phyloP scores from a whole-genome alignment of 2,329 filamentous ascomycete genomes.

The Grosmannia serpens region DNA sequence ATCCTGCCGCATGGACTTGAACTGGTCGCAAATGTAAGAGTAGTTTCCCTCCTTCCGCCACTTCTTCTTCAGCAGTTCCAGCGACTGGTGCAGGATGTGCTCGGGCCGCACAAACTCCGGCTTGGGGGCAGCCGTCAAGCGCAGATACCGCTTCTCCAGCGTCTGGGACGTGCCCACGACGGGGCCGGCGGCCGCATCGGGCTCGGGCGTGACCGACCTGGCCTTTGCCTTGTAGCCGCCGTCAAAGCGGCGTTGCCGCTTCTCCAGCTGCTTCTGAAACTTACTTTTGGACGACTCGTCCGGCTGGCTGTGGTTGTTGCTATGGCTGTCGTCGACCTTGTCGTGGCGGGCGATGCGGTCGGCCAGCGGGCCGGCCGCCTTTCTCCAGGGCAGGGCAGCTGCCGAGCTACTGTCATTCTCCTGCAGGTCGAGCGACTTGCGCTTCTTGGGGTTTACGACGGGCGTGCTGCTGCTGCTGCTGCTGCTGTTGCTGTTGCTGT shows the following conservation, averaged over 20 bases:
- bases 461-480: slow-evolving; percentile 6
- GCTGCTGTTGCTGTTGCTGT: too few relatives aligned
- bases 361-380: slow-evolving; percentile 48
- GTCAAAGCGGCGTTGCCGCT: slow-evolving; percentile 80
- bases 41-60: slow-evolving; percentile 94
- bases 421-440: slow-evolving; percentile 62
- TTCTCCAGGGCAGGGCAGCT: slow-evolving; percentile 61
- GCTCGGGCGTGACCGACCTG: slow-evolving; percentile 33
- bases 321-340: slow-evolving; percentile 17
- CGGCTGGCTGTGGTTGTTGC: slow-evolving; percentile 13
- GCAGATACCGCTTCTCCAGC: slow-evolving; percentile 89
- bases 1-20: slow-evolving; percentile 97
- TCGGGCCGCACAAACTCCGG: slow-evolving; percentile 82
- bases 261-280: slow-evolving; percentile 77
- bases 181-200: slow-evolving; percentile 47
- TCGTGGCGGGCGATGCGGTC: slow-evolving; percentile 56
- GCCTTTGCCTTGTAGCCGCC: slow-evolving; percentile 47
- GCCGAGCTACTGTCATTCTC: slow-evolving; percentile 28
- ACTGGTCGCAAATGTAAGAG: slow-evolving; percentile 95
- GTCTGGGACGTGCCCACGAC: slow-evolving; percentile 75
- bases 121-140: slow-evolving; percentile 81
- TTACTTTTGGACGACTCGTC: slow-evolving; percentile 54
- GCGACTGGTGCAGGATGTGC: slow-evolving; percentile 64
- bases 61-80: slow-evolving; percentile 85
- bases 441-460: slow-evolving; percentile 50